These are phyloP conservation scores for Daldinia sp. DNA, from an alignment of 2,329 filamentous ascomycete genomes.

Conservation along the genomic window DNA sequence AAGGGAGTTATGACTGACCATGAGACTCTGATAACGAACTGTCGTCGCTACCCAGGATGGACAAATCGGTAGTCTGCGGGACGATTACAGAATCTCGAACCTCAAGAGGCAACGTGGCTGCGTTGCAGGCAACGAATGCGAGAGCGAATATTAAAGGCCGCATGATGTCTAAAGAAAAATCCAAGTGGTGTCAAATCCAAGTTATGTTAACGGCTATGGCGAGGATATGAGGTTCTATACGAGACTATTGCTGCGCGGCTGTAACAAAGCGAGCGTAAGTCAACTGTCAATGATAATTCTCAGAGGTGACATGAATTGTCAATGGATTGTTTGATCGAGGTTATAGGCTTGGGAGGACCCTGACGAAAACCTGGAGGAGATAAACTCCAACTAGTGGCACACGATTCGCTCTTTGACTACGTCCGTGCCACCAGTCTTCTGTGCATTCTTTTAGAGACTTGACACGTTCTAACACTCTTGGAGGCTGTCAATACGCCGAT, in stretches of 20 bases:
- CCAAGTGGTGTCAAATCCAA: background rate
- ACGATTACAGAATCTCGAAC: background rate
- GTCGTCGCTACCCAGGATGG: background rate
- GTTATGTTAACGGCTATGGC: background rate
- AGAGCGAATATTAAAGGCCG: conserved; percentile 12
- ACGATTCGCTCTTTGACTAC: conserved; percentile 1
- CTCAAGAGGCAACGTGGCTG: background rate
- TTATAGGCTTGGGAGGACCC: background rate
- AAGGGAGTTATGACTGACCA: background rate
- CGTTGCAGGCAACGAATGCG: conserved; percentile 6
- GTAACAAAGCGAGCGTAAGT: background rate
- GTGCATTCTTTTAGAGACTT: background rate
- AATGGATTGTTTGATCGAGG: background rate
- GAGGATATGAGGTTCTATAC: background rate
- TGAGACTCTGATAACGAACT: background rate
- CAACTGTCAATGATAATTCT: background rate
- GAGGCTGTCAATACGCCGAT: background rate
- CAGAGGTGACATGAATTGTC: background rate
- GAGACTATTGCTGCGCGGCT: background rate
- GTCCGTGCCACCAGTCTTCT: background rate
- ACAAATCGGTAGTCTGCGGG: background rate
- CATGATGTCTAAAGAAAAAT: conserved; percentile 32
- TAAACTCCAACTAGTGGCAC: background rate
- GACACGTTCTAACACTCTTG: background rate
- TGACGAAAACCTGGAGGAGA: background rate